Base-by-base conservation (phyloP, 2,329 filamentous ascomycete genomes). In the Fusarium sp. region DNA sequence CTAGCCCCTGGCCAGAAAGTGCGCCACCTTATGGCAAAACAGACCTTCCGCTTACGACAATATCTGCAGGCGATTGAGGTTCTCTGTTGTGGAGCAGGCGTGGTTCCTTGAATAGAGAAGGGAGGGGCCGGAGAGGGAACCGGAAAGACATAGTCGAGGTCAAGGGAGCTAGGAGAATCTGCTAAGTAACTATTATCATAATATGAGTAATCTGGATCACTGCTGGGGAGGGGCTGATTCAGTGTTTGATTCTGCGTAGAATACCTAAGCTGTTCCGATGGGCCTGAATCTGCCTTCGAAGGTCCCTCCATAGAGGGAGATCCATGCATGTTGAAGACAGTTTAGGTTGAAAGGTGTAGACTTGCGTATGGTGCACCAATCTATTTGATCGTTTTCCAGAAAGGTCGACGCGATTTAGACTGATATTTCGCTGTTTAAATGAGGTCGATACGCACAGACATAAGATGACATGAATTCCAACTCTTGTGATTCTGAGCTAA, bases 261-360 rank as follows among this genome's bases (percentile, higher is more conserved):
- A 49, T 49, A 13, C 20, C 17, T 20, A 49, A 20, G 10, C 7
- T 9, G 27, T 49, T 2, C 4, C 3, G 46, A 33, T 13, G 46
- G 29, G 29, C 46, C 29, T 1, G 20, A 3, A 3, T 33, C 46
- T 33, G 2, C 15, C 14, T 7, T 18, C 0, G 46, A 33, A 18
- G 5, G 15, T 0, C 20, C 20, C 3, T 22, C 0, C 0, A 1
- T 15, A 0, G 27, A 0, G 20, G 45, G 3, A 22, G 20, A 3
- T 9, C 45, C 27, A 22, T 9, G 14, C 27, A 47, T 47, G 0
- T 27, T 45, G 0, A 0, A 5, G 4, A 9, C 4, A 10, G 2
- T 27, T 14, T 20, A 8, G 11, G 1, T 27, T 45, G 7, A 4
- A 3, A 13, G 13, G 0, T 8, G 18, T 10, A 3, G 4, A 14